Base-by-base conservation (phyloP, 1,139 yeast species). In the Candida frijolesensis region DNA sequence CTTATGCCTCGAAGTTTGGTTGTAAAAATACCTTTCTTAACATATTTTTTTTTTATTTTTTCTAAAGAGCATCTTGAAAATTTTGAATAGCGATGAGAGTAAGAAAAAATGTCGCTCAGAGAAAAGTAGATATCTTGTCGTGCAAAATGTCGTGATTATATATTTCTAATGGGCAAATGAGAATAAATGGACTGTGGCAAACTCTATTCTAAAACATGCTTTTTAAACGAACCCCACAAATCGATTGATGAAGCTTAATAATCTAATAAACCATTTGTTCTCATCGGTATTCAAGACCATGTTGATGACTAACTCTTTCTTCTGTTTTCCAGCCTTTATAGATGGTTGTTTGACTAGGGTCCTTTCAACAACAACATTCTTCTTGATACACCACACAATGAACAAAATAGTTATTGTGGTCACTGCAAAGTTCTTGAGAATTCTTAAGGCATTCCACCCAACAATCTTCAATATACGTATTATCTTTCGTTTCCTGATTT, bases 211-310 rank as follows among this genome's bases (percentile, higher is more conserved):
- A 25, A 25, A 25, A 25, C 29, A 25, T 25, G 29, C 29, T 25
- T 25, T 37, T 37, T 56, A 72, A n/a, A 75, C 79, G 63, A 76
- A 76, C 9, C 80, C 80, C 19, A 76, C 78, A 63, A 74, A 73
- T 48, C 74, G 67, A 60, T 76, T 75, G 44, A 76, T 57, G 48
- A 76, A 58, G 27, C 57, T 60, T 45, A 76, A 68, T 53, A 76
- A 59, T 53, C 79, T 66, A 41, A 76, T 67, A 48, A 76, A 76
- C 80, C 80, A 76, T 60, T 72, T 76, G 58, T 76, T 75, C 54
- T 76, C 78, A 52, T 72, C 69, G 10, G 78, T 71, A 54, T 74
- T 73, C 50, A 76, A 63, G 19, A 74, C 65, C 79, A 76, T 75
- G 54, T 74, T 75, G 51, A 76, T 72, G 12, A 76, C 66, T 59